Base-by-base conservation (phyloP, 2,329 filamentous ascomycete species). In the Botrytis squamosa region DNA sequence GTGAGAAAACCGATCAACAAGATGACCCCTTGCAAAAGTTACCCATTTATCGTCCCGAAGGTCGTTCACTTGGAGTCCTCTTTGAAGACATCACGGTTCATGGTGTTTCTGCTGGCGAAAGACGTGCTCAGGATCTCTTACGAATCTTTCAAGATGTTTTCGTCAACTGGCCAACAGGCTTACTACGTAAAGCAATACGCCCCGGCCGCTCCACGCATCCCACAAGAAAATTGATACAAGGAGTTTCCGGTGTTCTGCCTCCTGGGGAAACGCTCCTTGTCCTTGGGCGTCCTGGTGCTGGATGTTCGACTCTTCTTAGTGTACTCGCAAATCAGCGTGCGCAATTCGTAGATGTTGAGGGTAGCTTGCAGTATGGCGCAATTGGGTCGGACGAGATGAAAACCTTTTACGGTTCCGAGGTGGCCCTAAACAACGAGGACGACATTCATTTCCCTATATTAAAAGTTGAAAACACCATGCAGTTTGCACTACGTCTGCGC, bases 211-310 rank as follows among this genome's bases (percentile, higher is more conserved):
- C 40, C 20, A 66, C 3, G 9, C 63, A 65, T 33, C 7, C 42
- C 22, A 66, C 40, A 44, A 66, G 42, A 66, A 25, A 14, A 20
- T 65, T 29, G 42, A 65, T 22, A 29, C 40, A 36, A 46, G 44
- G 29, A 22, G 40, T 33, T 33, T 46, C 40, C 29, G 40, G 40
- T 29, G 63, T 46, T 29, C 6, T 22, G n/a, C n/a, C 63, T 29
- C 91, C 91, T 0, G 92, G 91, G n/a, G 90, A 93, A 81, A 92
- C 92, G 90, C 82, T 92, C 2, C 83, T 93, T 0, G 90, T 93
- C 0, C 84, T 93, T 0, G 91, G 91, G 2, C 85, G 90, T 0
- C 91, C 91, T 0, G 91, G 91, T 0, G 86, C 89, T 5, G 91
- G 91, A 42, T 94, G 92, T 80, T 92, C 91, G 0, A 91, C 91